Evolutionary conservation across 768 basidiomycete genomes (phyloP), one percentile per base, ranked within the genome.

Genomic region (Peribolospora kevripleyi): DNA sequence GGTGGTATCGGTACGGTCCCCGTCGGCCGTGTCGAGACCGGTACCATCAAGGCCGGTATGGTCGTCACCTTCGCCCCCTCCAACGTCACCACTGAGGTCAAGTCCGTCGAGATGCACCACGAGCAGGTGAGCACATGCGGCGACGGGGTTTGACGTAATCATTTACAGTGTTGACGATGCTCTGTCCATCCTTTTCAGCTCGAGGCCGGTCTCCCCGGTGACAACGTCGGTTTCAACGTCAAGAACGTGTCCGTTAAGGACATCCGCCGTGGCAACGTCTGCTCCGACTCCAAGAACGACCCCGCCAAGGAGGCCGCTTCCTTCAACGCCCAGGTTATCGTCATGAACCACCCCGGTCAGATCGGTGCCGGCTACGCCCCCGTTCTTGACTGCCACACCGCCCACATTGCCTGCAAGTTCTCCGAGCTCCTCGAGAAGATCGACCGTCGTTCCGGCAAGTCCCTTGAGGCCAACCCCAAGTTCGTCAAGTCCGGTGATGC

Each of bases 191-290:
- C 25, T 25, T 25, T 1, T 25, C 86, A 90, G 72, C 88, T 98
- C 70, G 80, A 75, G 69, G 75, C 84, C 72, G 93, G 91, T 74
- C 61, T 74, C 60, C 93, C 93, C 58, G 93, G 93, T 76, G 93
- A 98, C 79, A 98, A 98, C 72, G 91, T 98, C 68, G 86, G 87
- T 63, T 97, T 93, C 80, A 93, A 93, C 59, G 57, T 42, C 60
- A 85, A 82, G 81, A 93, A 93, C 84, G 93, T 98, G 50, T 97
- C 93, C 59, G 91, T 98, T 71, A 98, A 98, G 80, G 93, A 98
- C 75, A 97, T 97, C 66, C 88, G 93, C 67, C 87, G 93, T 76
- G 93, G 93, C 59, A 95, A 97, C 73, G 93, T 97, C 64, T 85
- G 84, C 68, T 93, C 88, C 62, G 93, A 98, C 79, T 87, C 90